Base-by-base conservation (phyloP, 768 basidiomycete species). In the Hericium erinaceus region DNA sequence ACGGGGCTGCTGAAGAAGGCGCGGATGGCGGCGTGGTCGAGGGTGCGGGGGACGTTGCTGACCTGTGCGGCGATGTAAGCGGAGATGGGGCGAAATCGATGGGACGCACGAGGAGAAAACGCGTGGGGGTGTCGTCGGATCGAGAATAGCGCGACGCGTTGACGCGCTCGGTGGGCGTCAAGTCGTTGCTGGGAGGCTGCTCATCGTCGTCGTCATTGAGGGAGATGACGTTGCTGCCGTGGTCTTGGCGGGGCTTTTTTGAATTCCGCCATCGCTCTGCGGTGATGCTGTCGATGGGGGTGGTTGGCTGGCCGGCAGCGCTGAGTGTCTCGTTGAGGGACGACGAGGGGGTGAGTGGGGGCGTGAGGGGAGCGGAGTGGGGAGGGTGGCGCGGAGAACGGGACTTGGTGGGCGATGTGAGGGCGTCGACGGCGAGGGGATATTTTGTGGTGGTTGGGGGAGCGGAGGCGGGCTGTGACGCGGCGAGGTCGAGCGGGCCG, bases 271-370 rank as follows among this genome's bases (percentile, higher is more conserved):
- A 59, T 13, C 55, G 38, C 3, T 26, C 33, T 51, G n/a, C 28
- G 18, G 49, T 51, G 22, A 26, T 15, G 8, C 18, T 13, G 54
- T 70, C 70, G 6, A 63, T 67, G n/a, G 60, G 62, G 11, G 56
- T 60, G 40, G 16, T 61, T n/a, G 60, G 59, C 59, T 70, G 69
- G 44, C 69, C 61, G 46, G 64, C 66, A 28, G 71, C 71, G 33
- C 72, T 67, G 39, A 69, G 65, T 18, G 65, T 65, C 39, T 76
- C 75, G 39, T 68, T 72, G 61, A 78, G 72, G 0, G 78, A 76
- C 8, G 83, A 84, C 1, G 86, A 82, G 0, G 86, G 86, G 1
- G 86, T 87, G 48, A 88, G 76, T 11, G 85, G 87, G 38, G 85
- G 85, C 0, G 85, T 87, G 54, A 86, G 73, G 46, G 83, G 73